Percentiles rank a stretch among this genome's conserved stretches.
Evolutionary conservation across 345 rosid genomes (phyloP).

Genomic region (Euphorbia lathyris): DNA sequence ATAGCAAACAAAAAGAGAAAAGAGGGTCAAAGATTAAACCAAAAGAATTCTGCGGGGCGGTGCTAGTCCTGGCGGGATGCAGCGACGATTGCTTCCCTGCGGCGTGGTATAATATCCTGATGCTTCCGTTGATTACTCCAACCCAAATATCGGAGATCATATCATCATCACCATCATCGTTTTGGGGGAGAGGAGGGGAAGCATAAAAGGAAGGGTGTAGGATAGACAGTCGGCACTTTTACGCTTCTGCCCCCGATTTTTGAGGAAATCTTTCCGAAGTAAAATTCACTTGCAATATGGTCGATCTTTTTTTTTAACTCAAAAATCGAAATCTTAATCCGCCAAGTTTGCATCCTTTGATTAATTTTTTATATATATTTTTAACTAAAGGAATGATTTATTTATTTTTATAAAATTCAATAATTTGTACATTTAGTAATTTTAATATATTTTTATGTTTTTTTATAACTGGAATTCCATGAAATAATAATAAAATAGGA

Average conservation of each 20-base stretch:
- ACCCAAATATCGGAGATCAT: not conserved
- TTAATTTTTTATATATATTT: too few relatives aligned
- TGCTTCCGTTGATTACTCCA: not conserved
- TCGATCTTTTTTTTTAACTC: too few relatives aligned
- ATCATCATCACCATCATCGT: slow-evolving; percentile 5
- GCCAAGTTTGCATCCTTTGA: too few relatives aligned
- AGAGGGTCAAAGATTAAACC: slow-evolving; percentile 6
- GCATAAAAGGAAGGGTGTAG: slow-evolving; percentile 1
- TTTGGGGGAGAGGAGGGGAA: not conserved
- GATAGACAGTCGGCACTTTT: not conserved
- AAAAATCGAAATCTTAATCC: too few relatives aligned
- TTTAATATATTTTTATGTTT: too few relatives aligned
- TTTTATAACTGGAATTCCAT: too few relatives aligned
- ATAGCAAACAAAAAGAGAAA: not conserved
- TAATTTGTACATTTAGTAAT: too few relatives aligned
- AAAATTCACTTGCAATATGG: too few relatives aligned
- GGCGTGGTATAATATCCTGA: not conserved
- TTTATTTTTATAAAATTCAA: too few relatives aligned
- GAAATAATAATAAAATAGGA: too few relatives aligned
- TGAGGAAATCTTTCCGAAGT: not conserved
- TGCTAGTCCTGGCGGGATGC: not conserved
- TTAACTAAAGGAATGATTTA: too few relatives aligned
- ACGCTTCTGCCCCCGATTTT: slow-evolving; percentile 13
- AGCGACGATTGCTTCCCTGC: not conserved
- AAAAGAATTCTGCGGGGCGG: not conserved